Conservation (phyloP, 2,329 filamentous ascomycete genomes). For the Leptoxyphium fumago region DNA sequence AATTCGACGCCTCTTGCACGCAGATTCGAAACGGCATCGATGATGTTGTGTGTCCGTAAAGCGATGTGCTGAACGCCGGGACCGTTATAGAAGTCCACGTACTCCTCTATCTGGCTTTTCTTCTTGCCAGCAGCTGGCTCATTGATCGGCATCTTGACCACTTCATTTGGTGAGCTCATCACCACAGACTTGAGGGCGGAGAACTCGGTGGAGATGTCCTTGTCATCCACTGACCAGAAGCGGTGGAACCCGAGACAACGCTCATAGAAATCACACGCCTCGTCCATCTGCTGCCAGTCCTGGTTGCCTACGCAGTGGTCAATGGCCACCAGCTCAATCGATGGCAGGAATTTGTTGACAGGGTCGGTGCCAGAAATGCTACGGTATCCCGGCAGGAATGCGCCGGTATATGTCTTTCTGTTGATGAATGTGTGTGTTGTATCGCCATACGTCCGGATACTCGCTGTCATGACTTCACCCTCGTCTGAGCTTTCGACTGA, state of each 20-base stretch:
- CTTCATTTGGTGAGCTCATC: slow-evolving; percentile 71
- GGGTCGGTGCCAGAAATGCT: slow-evolving; percentile 35
- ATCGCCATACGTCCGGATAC: slow-evolving; percentile 85
- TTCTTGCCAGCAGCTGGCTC: slow-evolving; percentile 83
- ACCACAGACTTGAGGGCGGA: slow-evolving; percentile 78
- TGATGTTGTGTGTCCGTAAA: slow-evolving; percentile 66
- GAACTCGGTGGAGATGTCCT: slow-evolving; percentile 83
- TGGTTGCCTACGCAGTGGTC: slow-evolving; percentile 98
- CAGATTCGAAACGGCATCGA: slow-evolving; percentile 60
- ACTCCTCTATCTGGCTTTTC: slow-evolving; percentile 84
- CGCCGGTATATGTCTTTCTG: slow-evolving; percentile 52
- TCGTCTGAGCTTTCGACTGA: slow-evolving; percentile 37
- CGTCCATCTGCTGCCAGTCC: slow-evolving; percentile 78
- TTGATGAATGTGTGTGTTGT: slow-evolving; percentile 87
- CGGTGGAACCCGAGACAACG: slow-evolving; percentile 81
- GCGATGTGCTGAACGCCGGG: slow-evolving; percentile 90
- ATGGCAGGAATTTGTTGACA: slow-evolving; percentile 39
- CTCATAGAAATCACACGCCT: slow-evolving; percentile 61
- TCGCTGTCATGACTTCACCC: slow-evolving; percentile 56
- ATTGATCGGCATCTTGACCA: slow-evolving; percentile 98
- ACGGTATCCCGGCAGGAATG: slow-evolving; percentile 74
- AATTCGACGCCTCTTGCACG: slow-evolving; percentile 84
- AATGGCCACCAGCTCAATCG: slow-evolving; percentile 56
- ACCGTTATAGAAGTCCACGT: slow-evolving; percentile 74
- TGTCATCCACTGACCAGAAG: slow-evolving; percentile 95